phyloP scores from a whole-genome alignment of 1,284 basidiomycete genomes.

The Trichosporon sp. region DNA sequence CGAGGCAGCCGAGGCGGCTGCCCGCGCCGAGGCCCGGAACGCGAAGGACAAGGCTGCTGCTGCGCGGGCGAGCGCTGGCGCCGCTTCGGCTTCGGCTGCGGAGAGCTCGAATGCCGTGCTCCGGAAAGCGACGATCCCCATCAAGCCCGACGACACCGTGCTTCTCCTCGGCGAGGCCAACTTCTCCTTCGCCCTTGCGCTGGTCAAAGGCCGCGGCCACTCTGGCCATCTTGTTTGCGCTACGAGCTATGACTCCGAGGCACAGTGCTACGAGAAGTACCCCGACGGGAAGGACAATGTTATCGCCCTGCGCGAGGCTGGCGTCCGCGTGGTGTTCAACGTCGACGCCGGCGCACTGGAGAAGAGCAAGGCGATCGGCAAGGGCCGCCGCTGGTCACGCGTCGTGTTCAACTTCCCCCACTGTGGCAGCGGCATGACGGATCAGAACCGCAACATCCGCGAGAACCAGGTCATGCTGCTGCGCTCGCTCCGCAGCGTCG shows the following conservation, averaged over 20 bases:
- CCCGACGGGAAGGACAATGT: conserved; percentile 68
- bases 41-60: conserved; percentile 4
- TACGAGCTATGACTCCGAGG: conserved; percentile 79
- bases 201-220: conserved; percentile 57
- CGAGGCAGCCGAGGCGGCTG: conserved; percentile 1
- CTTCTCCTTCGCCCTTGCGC: conserved; percentile 81
- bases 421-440: conserved; percentile 84
- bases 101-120: neutral
- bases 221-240: conserved; percentile 69
- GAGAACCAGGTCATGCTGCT: conserved; percentile 86
- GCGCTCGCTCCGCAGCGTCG: conserved; percentile 71
- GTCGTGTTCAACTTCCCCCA: conserved; percentile 97
- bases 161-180: conserved; percentile 90
- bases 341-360: conserved; percentile 79
- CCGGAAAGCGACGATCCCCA: conserved; percentile 55
- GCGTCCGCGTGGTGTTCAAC: conserved; percentile 69
- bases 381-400: conserved; percentile 55
- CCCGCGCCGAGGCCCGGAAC: neutral
- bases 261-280: conserved; percentile 75
- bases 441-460: conserved; percentile 88
- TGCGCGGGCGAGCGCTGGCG: neutral
- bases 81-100: neutral
- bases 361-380: conserved; percentile 52
- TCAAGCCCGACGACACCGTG: conserved; percentile 67
- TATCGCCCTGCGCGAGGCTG: conserved; percentile 54